A percentile compares a stretch with the other conserved stretches of the same genome.
Evolutionary conservation across 73 alveolate species (phyloP).

Genomic region (Paramecium sonneborni): DNA sequence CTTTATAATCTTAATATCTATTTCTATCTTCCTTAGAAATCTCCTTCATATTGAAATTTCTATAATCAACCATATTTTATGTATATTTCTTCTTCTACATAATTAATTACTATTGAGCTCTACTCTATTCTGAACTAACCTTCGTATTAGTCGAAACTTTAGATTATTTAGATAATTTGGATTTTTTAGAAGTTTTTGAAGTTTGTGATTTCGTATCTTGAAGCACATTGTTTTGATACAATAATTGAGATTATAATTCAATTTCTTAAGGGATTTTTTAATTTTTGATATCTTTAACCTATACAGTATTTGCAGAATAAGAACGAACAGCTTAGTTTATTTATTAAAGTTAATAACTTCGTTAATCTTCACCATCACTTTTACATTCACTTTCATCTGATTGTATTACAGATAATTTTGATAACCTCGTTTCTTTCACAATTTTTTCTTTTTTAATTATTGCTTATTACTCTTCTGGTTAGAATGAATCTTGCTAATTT

Average conservation of each 20-base stretch:
- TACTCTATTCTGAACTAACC: not conserved
- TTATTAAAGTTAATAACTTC: not conserved
- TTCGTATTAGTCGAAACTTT: not conserved
- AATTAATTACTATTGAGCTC: not conserved
- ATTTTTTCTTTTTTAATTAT: not conserved
- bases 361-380: not conserved
- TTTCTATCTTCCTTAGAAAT: conserved; percentile 5
- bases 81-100: not conserved
- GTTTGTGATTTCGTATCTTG: not conserved
- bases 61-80: not conserved
- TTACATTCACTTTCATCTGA: not conserved
- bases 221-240: not conserved
- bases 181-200: not conserved
- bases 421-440: not conserved
- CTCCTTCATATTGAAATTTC: not conserved
- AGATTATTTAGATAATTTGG: not conserved
- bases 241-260: not conserved
- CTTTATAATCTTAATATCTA: conserved; percentile 25
- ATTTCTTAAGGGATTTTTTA: not conserved
- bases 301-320: not conserved
- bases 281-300: not conserved
- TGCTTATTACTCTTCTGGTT: not conserved
- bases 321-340: not conserved
- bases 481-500: not conserved
- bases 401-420: not conserved